These are phyloP conservation scores for Spergularia bocconei DNA, from an alignment of 148 eudicot genomes.

Conservation along the genomic window DNA sequence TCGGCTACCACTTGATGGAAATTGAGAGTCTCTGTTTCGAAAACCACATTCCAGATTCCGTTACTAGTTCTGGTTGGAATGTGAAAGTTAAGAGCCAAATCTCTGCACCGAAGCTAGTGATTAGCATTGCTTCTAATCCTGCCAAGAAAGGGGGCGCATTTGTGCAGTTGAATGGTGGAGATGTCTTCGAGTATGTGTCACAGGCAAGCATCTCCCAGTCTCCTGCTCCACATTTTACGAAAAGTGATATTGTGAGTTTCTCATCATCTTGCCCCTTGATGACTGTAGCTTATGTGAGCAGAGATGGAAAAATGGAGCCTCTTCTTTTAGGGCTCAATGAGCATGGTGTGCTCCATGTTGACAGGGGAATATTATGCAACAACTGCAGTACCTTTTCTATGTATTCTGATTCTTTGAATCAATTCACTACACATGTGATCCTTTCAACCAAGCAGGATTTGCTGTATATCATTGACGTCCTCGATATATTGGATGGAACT, in stretches of 20 bases:
- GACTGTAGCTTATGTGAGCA: conserved; percentile 49
- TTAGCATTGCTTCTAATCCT: conserved; percentile 53
- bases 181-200: conserved; percentile 57
- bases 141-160: conserved; percentile 47
- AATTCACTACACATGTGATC: conserved; percentile 66
- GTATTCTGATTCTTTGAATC: conserved; percentile 65
- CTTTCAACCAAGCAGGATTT: conserved; percentile 91
- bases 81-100: conserved; percentile 41
- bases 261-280: conserved; percentile 87
- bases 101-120: conserved; percentile 50
- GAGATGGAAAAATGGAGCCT: conserved; percentile 36
- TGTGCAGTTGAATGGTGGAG: conserved; percentile 74
- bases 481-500: conserved; percentile 62
- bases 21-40: conserved; percentile 62
- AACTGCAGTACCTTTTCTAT: conserved; percentile 78
- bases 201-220: conserved; percentile 36
- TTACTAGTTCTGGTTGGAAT: conserved; percentile 83
- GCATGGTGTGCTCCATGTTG: conserved; percentile 63
- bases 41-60: conserved; percentile 56
- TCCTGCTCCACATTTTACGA: conserved; percentile 39
- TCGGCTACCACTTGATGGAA: conserved; percentile 68
- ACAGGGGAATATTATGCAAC: conserved; percentile 69
- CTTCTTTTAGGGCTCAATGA: conserved; percentile 84
- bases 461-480: conserved; percentile 68
- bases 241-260: conserved; percentile 41